These are phyloP conservation scores for Musa troglodytarum DNA, from an alignment of 176 grass and related monocot genomes.

Conservation along the genomic window DNA sequence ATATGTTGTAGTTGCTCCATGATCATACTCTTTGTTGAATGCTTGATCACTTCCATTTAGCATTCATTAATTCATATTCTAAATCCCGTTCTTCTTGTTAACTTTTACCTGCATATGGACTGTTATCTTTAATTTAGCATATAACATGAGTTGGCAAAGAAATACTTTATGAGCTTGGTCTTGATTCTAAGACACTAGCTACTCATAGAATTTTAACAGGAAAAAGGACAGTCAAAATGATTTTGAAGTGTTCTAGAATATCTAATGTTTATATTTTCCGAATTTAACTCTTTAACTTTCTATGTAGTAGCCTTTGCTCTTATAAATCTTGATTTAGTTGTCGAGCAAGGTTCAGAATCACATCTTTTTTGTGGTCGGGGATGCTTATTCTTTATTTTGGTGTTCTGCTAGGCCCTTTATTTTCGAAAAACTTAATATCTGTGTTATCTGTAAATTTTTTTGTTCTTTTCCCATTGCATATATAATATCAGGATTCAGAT, in stretches of 20 bases:
- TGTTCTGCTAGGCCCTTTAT: too few relatives aligned
- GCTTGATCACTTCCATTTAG: not conserved
- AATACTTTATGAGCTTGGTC: not conserved
- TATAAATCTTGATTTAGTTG: too few relatives aligned
- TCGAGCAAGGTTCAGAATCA: too few relatives aligned
- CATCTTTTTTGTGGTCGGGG: too few relatives aligned
- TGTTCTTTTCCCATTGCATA: too few relatives aligned
- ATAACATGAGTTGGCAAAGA: not conserved
- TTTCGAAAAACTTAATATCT: too few relatives aligned
- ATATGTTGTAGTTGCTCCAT: not conserved
- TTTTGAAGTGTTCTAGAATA: not conserved
- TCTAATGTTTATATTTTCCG: not conserved
- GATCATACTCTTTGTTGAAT: not conserved
- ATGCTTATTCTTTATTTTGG: too few relatives aligned
- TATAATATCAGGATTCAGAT: too few relatives aligned
- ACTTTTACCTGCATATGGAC: not conserved
- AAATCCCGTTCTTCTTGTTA: not conserved
- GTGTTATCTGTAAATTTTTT: too few relatives aligned
- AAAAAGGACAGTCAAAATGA: not conserved
- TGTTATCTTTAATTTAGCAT: not conserved
- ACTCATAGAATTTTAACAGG: not conserved
- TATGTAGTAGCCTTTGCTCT: too few relatives aligned
- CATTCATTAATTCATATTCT: not conserved
- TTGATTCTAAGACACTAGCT: not conserved
- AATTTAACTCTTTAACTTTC: too few relatives aligned